Base-by-base conservation (phyloP, 768 basidiomycete species). In the Termitomyces titanicus region DNA sequence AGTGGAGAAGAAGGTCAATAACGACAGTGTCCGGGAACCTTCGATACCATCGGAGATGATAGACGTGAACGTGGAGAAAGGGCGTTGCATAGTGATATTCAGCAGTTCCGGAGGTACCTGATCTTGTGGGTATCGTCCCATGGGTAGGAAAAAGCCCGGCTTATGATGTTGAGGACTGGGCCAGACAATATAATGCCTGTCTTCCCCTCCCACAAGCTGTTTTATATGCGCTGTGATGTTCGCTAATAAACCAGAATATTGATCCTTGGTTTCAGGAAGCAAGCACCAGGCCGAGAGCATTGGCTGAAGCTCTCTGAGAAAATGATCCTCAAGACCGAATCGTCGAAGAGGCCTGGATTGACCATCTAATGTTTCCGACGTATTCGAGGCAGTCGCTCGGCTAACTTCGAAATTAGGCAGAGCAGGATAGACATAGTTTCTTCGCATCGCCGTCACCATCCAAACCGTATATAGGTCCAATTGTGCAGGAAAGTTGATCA, bases 271-370 rank as follows among this genome's bases (percentile, higher is more conserved):
- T 42, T 31, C 29, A 12, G 40, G 29, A 27, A 52, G 51, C 7
- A 52, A 12, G 15, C 29, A 17, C 25, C 31, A 43, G 5, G 29
- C 51, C 40, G 29, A 20, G 10, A 42, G 29, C 51, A 52, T 44
- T 12, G 51, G 51, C 31, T 52, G 51, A 33, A 52, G 51, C 29
- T 52, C 51, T 6, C 51, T 39, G 17, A 52, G 29, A 13, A 52
- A 39, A 20, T 52, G 51, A 29, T 52, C 51, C 10, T 42, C 38
- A 11, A 52, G 39, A 52, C 27, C 43, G n/a, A 40, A 42, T 31
- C 31, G 40, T 15, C 29, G 38, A 29, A 44, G 51, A 24, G 51
- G 51, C 40, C 51, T 39, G 13, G 51, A 52, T 15, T 52, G 51
- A 22, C 31, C 40, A n/a, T 52, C 50, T 9, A 31, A 24, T 2